phyloP scores from a whole-genome alignment of 108 stramenopile species.

The Nitzschia putrida region DNA sequence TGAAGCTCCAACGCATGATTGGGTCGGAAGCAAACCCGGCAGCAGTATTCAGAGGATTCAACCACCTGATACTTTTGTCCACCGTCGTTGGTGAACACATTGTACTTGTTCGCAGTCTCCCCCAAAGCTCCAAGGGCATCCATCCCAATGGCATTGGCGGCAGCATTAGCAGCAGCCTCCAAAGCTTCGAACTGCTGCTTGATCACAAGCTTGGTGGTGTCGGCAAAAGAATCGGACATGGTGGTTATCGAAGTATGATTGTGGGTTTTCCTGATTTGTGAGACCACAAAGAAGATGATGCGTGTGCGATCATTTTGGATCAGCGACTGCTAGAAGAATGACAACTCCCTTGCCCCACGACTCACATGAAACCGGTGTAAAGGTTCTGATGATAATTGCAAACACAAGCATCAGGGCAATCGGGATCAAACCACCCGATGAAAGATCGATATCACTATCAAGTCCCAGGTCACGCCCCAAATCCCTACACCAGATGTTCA shows the following conservation, averaged over 20 bases:
- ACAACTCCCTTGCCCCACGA: too few relatives aligned
- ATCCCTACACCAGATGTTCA: too few relatives aligned
- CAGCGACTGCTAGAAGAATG: too few relatives aligned
- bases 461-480: too few relatives aligned
- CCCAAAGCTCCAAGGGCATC: slow-evolving; percentile 28
- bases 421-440: too few relatives aligned
- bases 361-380: too few relatives aligned
- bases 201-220: slow-evolving; percentile 13
- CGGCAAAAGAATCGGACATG: slow-evolving; percentile 1
- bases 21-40: slow-evolving; percentile 19
- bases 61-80: slow-evolving; percentile 28
- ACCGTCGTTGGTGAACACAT: slow-evolving; percentile 26
- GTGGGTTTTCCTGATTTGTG: too few relatives aligned
- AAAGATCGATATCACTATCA: too few relatives aligned
- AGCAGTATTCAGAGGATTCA: slow-evolving; percentile 31
- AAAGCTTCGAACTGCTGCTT: slow-evolving; percentile 27
- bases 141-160: slow-evolving; percentile 27
- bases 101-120: slow-evolving; percentile 33
- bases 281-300: too few relatives aligned
- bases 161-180: slow-evolving; percentile 24
- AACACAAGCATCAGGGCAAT: too few relatives aligned
- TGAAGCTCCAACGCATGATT: slow-evolving; percentile 25
- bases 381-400: too few relatives aligned
- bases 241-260: not conserved
- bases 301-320: too few relatives aligned